Evolutionary conservation across 345 rosid species (phyloP), one percentile per base, ranked within the genome.

Genomic region (Erucastrum elatum): DNA sequence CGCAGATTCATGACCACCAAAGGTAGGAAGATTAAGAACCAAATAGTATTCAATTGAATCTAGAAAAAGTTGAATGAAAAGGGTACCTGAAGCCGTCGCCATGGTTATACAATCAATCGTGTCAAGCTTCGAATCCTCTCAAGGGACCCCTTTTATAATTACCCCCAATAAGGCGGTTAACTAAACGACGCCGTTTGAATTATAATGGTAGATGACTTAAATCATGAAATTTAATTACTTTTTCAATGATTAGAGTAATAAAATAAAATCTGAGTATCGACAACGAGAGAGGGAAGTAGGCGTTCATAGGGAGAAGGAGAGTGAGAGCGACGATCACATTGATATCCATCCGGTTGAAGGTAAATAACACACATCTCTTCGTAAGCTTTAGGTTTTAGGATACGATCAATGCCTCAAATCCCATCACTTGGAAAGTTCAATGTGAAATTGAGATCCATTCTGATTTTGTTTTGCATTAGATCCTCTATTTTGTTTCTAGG

Each of bases 301-400:
- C n/a, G n/a, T n/a, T n/a, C n/a, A n/a, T n/a, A n/a, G n/a, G n/a
- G n/a, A n/a, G n/a, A n/a, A n/a, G n/a, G n/a, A n/a, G n/a, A n/a
- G n/a, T n/a, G n/a, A n/a, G n/a, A n/a, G n/a, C n/a, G n/a, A n/a
- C n/a, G n/a, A n/a, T n/a, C n/a, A n/a, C 37, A 93, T 96, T 5
- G 99, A 91, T 84, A 96, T 96, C 5, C 99, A 96, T 81, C 98
- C 99, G 99, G 77, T 84, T 96, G 80, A 93, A 91, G 98, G 99
- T 93, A 81, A 9, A 4, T 91, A 80, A 11, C 21, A 21, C 21
- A 21, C 21, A 4, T 68, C 21, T 68, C 2, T 29, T 63, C 49
- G 0, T n/a, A 17, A 65, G 60, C 64, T 74, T 60, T 39, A 0
- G 16, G 12, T 1, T 1, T 66, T 66, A 4, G 26, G 53, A n/a